phyloP scores from a whole-genome alignment of 1,139 yeast species.

The Candida gigantensis region DNA sequence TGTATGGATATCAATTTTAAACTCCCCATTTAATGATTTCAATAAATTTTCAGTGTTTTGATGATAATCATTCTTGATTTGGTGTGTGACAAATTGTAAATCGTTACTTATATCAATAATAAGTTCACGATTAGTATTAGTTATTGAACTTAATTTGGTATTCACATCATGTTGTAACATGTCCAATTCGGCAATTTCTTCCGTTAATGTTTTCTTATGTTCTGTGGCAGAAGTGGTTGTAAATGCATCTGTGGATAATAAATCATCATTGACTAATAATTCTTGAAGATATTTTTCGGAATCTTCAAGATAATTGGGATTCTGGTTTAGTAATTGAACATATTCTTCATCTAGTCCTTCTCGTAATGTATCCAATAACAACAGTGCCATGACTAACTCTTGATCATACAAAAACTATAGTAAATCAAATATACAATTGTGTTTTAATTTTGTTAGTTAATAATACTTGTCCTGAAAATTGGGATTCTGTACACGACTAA shows the following conservation, averaged over 20 bases:
- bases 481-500: no score
- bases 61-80: slow-evolving; percentile 24
- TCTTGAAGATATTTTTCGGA: slow-evolving; percentile 25
- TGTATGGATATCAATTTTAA: slow-evolving; percentile 14
- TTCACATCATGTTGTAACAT: slow-evolving; percentile 32
- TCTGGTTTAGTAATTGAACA: slow-evolving; percentile 11
- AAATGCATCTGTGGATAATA: slow-evolving; percentile 42
- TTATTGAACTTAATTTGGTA: slow-evolving; percentile 31
- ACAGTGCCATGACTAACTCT: slow-evolving; percentile 13
- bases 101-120: slow-evolving; percentile 41
- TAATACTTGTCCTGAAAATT: no score
- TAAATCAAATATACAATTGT: no score
- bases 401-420: no score
- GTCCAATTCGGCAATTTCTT: slow-evolving; percentile 51
- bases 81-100: slow-evolving; percentile 25
- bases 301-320: slow-evolving; percentile 15
- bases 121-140: slow-evolving; percentile 41
- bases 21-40: slow-evolving; percentile 22
- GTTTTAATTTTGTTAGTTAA: no score
- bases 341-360: slow-evolving; percentile 22
- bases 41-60: slow-evolving; percentile 24
- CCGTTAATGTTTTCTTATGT: slow-evolving; percentile 33
- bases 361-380: slow-evolving; percentile 24
- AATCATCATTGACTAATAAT: slow-evolving; percentile 42
- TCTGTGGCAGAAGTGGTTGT: slow-evolving; percentile 3